These are phyloP conservation scores for Clonostachys rhizophaga DNA, from an alignment of 2,329 filamentous ascomycete genomes.

Conservation along the genomic window DNA sequence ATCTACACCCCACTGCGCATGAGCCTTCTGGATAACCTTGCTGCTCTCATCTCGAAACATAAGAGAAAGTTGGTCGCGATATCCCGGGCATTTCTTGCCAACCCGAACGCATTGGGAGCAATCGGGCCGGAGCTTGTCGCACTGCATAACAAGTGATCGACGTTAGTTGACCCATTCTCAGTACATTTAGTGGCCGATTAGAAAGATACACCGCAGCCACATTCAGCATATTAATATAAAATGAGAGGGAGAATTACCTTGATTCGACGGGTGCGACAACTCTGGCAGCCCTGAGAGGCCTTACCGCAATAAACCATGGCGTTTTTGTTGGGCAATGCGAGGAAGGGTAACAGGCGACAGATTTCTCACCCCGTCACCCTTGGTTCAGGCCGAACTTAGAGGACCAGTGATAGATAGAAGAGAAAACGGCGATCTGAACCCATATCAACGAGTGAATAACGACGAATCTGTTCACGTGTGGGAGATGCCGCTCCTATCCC, in stretches of 20 bases:
- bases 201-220: too few species aligned
- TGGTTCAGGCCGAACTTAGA: too few species aligned
- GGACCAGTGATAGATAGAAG: too few species aligned
- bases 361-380: too few species aligned
- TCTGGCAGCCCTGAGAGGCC: conserved; percentile 49
- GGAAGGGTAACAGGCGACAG: too few species aligned
- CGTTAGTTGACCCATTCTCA: not conserved
- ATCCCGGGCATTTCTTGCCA: conserved; percentile 57
- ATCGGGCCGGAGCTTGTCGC: conserved; percentile 54
- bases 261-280: conserved; percentile 48
- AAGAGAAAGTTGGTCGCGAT: conserved; percentile 58
- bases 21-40: conserved; percentile 55
- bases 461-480: too few species aligned
- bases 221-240: not conserved
- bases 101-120: conserved; percentile 60
- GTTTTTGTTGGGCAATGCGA: not conserved
- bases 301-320: conserved; percentile 53
- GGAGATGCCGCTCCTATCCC: too few species aligned
- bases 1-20: conserved; percentile 41
- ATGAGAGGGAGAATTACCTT: conserved; percentile 31
- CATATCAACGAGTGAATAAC: too few species aligned
- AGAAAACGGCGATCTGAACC: too few species aligned
- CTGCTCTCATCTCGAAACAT: conserved; percentile 64
- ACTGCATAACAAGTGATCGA: conserved; percentile 27
- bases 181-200: too few species aligned